A percentile compares a stretch with the other conserved stretches of the same genome.
Evolutionary conservation across 495 filamentous ascomycete genomes (phyloP).

Genomic region (Xylaria cubensis): DNA sequence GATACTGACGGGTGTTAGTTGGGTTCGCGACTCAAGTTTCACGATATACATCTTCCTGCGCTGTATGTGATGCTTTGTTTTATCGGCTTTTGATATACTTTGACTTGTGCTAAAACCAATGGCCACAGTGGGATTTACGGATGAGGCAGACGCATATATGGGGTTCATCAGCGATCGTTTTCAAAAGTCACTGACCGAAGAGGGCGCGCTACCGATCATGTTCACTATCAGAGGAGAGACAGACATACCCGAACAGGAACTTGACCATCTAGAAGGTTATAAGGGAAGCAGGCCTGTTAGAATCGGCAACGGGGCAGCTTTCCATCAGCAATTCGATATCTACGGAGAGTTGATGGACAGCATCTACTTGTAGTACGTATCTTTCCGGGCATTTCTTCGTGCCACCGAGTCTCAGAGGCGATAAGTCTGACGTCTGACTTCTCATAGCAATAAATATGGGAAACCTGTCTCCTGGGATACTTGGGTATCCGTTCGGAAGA

Average conservation of each 20-base stretch:
- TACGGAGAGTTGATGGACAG: conserved; percentile 79
- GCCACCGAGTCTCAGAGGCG: neutral
- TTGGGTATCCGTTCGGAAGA: conserved; percentile 66
- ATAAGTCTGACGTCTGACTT: neutral
- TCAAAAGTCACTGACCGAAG: conserved; percentile 51
- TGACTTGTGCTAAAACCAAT: neutral
- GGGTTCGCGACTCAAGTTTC: conserved; percentile 77
- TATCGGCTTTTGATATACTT: neutral
- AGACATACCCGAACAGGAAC: conserved; percentile 71
- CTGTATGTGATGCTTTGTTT: conserved; percentile 25
- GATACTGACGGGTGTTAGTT: conserved; percentile 36
- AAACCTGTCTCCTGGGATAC: conserved; percentile 77
- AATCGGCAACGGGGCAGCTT: conserved; percentile 77
- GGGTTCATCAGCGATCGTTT: conserved; percentile 74
- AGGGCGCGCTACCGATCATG: conserved; percentile 74
- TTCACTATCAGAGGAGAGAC: conserved; percentile 75
- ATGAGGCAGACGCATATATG: conserved; percentile 77
- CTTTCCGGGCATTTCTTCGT: neutral
- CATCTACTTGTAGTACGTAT: conserved; percentile 66
- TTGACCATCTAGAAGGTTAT: conserved; percentile 72
- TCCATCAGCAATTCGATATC: conserved; percentile 76
- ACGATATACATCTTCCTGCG: conserved; percentile 78
- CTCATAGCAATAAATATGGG: conserved; percentile 67
- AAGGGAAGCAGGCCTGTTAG: conserved; percentile 70
- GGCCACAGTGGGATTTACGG: conserved; percentile 64